phyloP scores from a whole-genome alignment of 805 yeast genomes.

The Scheffersomyces ergatensis region DNA sequence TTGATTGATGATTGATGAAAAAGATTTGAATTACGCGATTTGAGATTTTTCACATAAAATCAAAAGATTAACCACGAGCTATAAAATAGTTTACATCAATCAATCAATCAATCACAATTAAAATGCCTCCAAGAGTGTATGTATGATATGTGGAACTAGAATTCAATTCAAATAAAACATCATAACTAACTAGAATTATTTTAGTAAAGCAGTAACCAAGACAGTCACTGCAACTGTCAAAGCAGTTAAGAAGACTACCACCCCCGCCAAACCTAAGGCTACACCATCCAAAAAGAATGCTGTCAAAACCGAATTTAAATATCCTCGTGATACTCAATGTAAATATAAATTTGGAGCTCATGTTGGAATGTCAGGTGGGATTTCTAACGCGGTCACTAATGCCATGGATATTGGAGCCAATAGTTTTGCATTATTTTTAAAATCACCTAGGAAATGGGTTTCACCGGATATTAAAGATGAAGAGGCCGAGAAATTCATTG shows the following conservation, averaged over 20 bases:
- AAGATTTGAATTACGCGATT: too few species aligned
- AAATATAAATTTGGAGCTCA: constrained; percentile 79
- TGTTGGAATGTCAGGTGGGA: constrained; percentile 80
- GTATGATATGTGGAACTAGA: neutral
- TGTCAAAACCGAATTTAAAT: constrained; percentile 11
- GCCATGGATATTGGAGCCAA: constrained; percentile 59
- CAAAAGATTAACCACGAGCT: too few species aligned
- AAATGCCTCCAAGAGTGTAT: constrained; percentile 7
- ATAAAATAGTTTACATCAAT: too few species aligned
- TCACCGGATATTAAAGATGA: constrained; percentile 71
- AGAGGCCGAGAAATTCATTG: constrained; percentile 66
- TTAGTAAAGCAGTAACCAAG: constrained; percentile 1
- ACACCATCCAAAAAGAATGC: constrained; percentile 5
- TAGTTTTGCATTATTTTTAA: constrained; percentile 86
- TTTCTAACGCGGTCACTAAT: constrained; percentile 61
- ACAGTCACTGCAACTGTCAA: constrained; percentile 2
- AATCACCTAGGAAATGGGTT: constrained; percentile 89
- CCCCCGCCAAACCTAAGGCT: constrained; percentile 2
- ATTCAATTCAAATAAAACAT: too few species aligned
- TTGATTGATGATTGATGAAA: too few species aligned
- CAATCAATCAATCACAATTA: too few species aligned
- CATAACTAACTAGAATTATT: neutral
- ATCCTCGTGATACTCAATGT: constrained; percentile 10
- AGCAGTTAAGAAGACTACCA: constrained; percentile 1
- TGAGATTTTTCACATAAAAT: too few species aligned